Evolutionary conservation across 768 basidiomycete genomes (phyloP).

Genomic region (Suillus luteus): DNA sequence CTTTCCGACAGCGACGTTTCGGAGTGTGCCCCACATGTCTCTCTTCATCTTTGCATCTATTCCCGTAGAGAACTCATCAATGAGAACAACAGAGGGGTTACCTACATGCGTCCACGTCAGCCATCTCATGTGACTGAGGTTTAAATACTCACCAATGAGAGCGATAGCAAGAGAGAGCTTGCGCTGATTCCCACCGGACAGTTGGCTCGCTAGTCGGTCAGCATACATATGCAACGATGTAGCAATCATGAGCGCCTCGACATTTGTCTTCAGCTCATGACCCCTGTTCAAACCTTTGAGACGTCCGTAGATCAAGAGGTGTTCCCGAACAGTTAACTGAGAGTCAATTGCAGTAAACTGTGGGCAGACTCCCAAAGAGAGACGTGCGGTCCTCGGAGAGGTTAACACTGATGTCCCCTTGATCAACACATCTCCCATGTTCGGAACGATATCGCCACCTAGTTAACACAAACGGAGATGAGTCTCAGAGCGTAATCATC

Average conservation of each 20-base stretch:
- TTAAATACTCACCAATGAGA: constrained; percentile 52
- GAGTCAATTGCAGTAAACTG: constrained; percentile 84
- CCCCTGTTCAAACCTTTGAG: constrained; percentile 66
- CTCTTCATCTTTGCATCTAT: constrained; percentile 84
- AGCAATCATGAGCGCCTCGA: constrained; percentile 58
- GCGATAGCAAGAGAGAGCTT: constrained; percentile 78
- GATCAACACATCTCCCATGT: constrained; percentile 69
- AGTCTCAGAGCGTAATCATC: neutral
- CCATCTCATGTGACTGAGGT: neutral
- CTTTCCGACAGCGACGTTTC: constrained; percentile 65
- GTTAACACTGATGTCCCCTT: constrained; percentile 64
- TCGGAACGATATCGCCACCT: constrained; percentile 72
- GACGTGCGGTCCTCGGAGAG: constrained; percentile 63
- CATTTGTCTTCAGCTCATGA: constrained; percentile 50
- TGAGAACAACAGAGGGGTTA: constrained; percentile 75
- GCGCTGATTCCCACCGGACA: constrained; percentile 80
- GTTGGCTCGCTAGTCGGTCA: constrained; percentile 68
- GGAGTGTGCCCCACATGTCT: constrained; percentile 78
- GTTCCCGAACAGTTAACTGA: constrained; percentile 77
- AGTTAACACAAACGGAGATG: constrained; percentile 4
- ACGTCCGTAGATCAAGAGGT: constrained; percentile 69
- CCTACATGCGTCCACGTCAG: constrained; percentile 38
- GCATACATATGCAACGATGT: constrained; percentile 63
- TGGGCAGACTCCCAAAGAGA: constrained; percentile 78
- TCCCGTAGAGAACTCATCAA: constrained; percentile 84